phyloP scores from a whole-genome alignment of 73 alveolate species.

The Tetrahymena thermophila region DNA sequence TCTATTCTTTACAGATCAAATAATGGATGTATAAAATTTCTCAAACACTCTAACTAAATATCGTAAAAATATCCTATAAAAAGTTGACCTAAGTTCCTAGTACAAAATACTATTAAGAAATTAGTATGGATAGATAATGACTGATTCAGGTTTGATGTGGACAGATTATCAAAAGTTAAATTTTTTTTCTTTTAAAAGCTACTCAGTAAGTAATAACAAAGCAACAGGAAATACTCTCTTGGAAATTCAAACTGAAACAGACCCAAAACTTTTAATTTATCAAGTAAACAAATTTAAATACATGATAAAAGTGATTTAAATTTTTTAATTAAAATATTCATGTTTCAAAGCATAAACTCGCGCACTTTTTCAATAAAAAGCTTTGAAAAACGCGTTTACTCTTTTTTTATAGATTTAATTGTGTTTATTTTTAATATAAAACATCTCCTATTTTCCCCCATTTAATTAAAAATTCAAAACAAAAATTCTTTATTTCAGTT shows the following conservation, averaged over 20 bases:
- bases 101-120: not conserved
- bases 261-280: not conserved
- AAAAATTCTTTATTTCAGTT: too few relatives aligned
- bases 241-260: not conserved
- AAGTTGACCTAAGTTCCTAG: not conserved
- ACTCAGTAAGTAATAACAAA: not conserved
- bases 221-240: not conserved
- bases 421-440: too few relatives aligned
- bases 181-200: not conserved
- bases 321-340: too few relatives aligned
- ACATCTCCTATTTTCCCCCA: too few relatives aligned
- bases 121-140: not conserved
- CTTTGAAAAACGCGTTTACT: too few relatives aligned
- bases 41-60: not conserved
- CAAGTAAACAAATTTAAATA: not conserved
- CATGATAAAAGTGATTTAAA: too few relatives aligned
- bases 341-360: not conserved
- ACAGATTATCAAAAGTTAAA: not conserved
- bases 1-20: not conserved
- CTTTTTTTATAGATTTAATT: too few relatives aligned
- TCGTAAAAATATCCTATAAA: not conserved
- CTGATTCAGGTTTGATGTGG: not conserved
- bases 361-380: too few relatives aligned
- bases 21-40: not conserved
- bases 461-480: too few relatives aligned